phyloP scores from a whole-genome alignment of 129 eudicot species.

The Pulicaria dysenterica region DNA sequence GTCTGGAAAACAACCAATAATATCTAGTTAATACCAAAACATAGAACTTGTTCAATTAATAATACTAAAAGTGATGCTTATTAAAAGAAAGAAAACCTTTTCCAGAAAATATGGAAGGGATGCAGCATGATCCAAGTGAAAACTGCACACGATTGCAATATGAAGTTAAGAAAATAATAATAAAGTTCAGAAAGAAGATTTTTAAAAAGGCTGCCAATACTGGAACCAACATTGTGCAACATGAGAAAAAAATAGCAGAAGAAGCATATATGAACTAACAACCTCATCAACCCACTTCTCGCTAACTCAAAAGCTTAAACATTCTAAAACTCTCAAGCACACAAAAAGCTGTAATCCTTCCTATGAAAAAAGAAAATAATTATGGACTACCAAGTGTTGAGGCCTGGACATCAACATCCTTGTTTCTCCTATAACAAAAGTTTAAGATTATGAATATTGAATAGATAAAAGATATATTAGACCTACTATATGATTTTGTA shows the following conservation, averaged over 20 bases:
- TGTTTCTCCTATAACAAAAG: neutral
- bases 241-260: neutral
- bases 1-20: constrained; percentile 53
- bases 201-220: neutral
- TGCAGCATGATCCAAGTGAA: constrained; percentile 99
- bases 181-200: neutral
- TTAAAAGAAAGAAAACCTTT: constrained; percentile 56
- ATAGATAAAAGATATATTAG: neutral
- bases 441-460: neutral
- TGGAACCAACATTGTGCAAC: neutral
- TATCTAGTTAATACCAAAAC: constrained; percentile 3
- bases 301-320: neutral
- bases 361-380: neutral
- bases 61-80: constrained; percentile 4
- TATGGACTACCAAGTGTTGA: constrained; percentile 8
- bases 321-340: neutral
- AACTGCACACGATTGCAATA: constrained; percentile 53
- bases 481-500: neutral
- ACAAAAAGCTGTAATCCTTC: neutral
- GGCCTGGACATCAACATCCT: neutral
- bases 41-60: neutral
- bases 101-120: constrained; percentile 97
- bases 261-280: neutral
- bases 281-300: neutral
- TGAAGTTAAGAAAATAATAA: constrained; percentile 9